Base-by-base conservation (phyloP, 768 basidiomycete species). In the Tylopilus sp. region DNA sequence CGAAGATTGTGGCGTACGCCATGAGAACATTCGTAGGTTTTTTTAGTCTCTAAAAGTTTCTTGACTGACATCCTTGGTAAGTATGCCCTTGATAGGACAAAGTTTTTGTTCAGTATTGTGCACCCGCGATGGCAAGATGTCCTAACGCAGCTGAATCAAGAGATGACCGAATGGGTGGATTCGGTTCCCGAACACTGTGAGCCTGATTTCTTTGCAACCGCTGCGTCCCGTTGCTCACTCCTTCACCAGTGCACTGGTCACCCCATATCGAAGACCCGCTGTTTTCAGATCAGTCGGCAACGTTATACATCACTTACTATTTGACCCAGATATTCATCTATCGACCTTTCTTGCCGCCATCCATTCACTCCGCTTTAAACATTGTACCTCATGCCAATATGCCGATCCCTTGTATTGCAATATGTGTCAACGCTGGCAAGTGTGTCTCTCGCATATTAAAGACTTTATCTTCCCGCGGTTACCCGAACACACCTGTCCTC, bases 61-160 rank as follows among this genome's bases (percentile, higher is more conserved):
- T 31, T 23, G 33, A 46, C 46, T 50, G 36, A 55, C 40, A 35
- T 42, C 25, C 23, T 57, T 40, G 52, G 44, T 40, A 54, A 60
- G 87, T 91, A 92, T 71, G 80, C 83, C 9, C 79, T 88, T 55
- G 81, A 88, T 68, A 83, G 80, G 65, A 73, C 79, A 20, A 81
- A 82, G 57, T 67, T 80, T 17, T 70, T 80, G 33, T 66, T 76
- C 22, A 82, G 80, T 31, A 69, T 79, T 52, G 75, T 79, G 39
- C 75, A 77, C 25, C 70, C 74, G 50, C 73, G 77, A 50, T 81
- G 79, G 75, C 77, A 77, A 43, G 75, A 82, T 40, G 78, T 86
- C 26, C 72, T 91, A 15, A 74, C 79, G 15, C 83, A 88, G 50
- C 71, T 92, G 30, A 85, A 86, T 59, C 74, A 76, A 6, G 83